Percentiles rank a stretch among this genome's conserved stretches.
Evolutionary conservation across 2,329 filamentous ascomycete species (phyloP).

Genomic region (Colletotrichum spaethianum): DNA sequence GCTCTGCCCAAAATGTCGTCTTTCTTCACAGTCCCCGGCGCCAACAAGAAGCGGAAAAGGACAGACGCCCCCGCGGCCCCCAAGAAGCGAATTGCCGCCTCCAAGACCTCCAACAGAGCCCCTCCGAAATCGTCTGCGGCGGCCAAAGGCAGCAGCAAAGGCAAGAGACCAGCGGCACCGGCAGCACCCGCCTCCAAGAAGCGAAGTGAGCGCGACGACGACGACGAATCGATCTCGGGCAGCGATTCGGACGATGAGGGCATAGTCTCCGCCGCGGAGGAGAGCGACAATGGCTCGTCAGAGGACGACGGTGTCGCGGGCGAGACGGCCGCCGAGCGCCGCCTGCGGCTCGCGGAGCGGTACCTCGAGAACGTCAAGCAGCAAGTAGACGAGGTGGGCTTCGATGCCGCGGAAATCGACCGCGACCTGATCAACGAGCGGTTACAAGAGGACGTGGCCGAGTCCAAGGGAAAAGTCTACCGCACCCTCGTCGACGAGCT

Average conservation of each 20-base stretch:
- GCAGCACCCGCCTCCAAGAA: constrained; percentile 56
- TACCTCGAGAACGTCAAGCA: constrained; percentile 92
- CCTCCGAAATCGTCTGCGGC: constrained; percentile 56
- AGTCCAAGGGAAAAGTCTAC: constrained; percentile 92
- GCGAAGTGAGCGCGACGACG: constrained; percentile 64
- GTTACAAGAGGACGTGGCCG: constrained; percentile 91
- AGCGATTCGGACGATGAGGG: constrained; percentile 80
- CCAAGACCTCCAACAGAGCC: constrained; percentile 59
- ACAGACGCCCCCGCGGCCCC: constrained; percentile 66
- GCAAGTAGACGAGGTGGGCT: constrained; percentile 87
- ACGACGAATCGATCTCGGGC: constrained; percentile 83
- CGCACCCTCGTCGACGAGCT: constrained; percentile 82
- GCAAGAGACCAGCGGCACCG: constrained; percentile 29
- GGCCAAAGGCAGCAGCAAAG: constrained; percentile 37
- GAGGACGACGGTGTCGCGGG: constrained; percentile 73
- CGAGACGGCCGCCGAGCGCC: constrained; percentile 91
- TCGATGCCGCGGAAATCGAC: constrained; percentile 95
- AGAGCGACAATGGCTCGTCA: constrained; percentile 63
- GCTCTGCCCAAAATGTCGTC: constrained; percentile 79
- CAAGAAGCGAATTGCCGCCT: constrained; percentile 71
- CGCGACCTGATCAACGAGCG: constrained; percentile 91
- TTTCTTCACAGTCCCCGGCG: constrained; percentile 92
- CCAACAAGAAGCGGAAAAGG: constrained; percentile 92
- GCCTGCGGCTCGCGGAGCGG: constrained; percentile 88
- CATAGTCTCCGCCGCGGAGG: constrained; percentile 60